Evolutionary conservation across 345 rosid genomes (phyloP), one percentile per base, ranked within the genome.

Genomic region (Firmiana major): DNA sequence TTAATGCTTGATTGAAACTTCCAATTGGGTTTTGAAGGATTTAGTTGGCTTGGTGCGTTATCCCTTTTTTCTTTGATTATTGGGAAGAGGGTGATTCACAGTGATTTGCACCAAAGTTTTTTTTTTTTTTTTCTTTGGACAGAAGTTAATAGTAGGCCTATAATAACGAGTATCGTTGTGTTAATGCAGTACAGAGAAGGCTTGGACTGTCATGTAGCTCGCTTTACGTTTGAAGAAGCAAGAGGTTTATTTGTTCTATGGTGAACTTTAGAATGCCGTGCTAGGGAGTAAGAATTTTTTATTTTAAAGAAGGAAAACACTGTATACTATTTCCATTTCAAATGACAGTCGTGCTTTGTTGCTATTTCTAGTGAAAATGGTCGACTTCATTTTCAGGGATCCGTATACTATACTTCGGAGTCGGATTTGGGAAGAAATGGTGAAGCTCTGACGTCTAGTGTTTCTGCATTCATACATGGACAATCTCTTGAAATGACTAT

Each of bases 1-100:
- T 96, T 43, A 85, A 85, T 79, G 77, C 87, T 24, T 88, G 89
- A 89, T 81, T 63, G 53, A 57, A 75, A 13, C 65, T 68, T 16
- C 59, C 11, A 66, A 57, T 65, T 59, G 8, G 49, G 22, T 51
- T 53, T 40, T 63, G 34, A 70, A 62, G 59, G 70, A 77, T 21
- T 77, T 60, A 63, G 66, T 71, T 26, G 73, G 22, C 24, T 34
- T 28, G 17, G 16, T 77, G 26, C 9, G 1, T 60, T 66, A 34
- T 62, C 10, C 7, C 12, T 19, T 53, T 53, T 16, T 71, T 53
- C 65, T 12, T 42, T 53, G 34, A 70, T 40, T 70, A 26, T 43
- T 7, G 51, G 60, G 65, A 73, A 46, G 71, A 79, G 36, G 83
- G 46, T 65, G 49, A 36, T 62, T 53, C 46, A 42, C 17, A 38